These are phyloP conservation scores for Leonotis leonurus DNA, from an alignment of 257 asterid genomes.

Conservation along the genomic window DNA sequence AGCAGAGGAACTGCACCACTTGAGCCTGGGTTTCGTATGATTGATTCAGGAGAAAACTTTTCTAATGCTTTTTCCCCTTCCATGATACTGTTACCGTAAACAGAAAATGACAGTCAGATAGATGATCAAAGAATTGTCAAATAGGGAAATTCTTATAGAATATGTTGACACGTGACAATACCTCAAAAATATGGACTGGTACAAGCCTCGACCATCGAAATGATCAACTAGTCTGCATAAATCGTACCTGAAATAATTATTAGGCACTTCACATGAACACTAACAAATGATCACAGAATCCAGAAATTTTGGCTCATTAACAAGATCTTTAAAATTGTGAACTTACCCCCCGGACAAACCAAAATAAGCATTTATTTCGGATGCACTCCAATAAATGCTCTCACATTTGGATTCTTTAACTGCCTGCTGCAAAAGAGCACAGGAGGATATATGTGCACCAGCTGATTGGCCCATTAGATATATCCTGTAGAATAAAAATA, in stretches of 20 bases:
- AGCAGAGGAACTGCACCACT: constrained; percentile 40
- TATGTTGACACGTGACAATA: constrained; percentile 13
- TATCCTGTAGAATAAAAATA: constrained; percentile 62
- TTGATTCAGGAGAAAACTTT: constrained; percentile 73
- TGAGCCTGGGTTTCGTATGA: constrained; percentile 40
- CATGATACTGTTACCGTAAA: constrained; percentile 61
- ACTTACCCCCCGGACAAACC: constrained; percentile 97
- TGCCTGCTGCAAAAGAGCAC: constrained; percentile 86
- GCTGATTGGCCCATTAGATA: constrained; percentile 98
- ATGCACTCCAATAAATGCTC: constrained; percentile 67
- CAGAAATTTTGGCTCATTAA: neutral
- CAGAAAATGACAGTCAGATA: neutral
- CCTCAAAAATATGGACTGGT: constrained; percentile 91
- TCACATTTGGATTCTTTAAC: constrained; percentile 70
- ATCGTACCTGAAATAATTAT: constrained; percentile 57
- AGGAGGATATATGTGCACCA: constrained; percentile 94
- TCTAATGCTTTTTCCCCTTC: constrained; percentile 80
- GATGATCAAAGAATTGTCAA: neutral
- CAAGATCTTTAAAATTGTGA: constrained; percentile 4
- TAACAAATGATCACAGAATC: neutral
- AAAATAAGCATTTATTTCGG: constrained; percentile 89
- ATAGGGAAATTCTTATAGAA: neutral
- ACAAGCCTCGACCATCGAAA: constrained; percentile 84
- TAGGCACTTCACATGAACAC: constrained; percentile 1
- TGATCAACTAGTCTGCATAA: constrained; percentile 78